Percentiles rank a stretch among this genome's conserved stretches.
phyloP scores from a whole-genome alignment of 345 rosid species.

The Cochlearia excelsa region DNA sequence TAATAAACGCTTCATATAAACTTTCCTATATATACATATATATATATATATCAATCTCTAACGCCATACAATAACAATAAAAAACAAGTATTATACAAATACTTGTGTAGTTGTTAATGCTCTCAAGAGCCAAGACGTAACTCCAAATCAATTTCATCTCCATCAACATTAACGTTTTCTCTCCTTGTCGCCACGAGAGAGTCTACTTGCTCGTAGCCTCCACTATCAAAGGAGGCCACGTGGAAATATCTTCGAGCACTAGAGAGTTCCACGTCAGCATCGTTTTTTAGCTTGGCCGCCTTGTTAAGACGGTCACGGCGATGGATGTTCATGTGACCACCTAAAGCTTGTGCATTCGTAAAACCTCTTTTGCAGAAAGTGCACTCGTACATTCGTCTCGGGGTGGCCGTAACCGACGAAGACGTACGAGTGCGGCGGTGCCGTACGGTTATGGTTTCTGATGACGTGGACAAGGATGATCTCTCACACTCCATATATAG shows the following conservation, averaged over 20 bases:
- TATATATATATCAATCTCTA: too few species aligned
- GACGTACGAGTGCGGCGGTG: constrained; percentile 10
- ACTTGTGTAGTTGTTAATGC: not conserved
- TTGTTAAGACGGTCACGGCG: constrained; percentile 74
- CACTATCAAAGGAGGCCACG: constrained; percentile 31
- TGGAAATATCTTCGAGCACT: constrained; percentile 39
- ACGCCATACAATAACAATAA: too few species aligned
- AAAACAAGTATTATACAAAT: too few species aligned
- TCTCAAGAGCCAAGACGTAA: constrained; percentile 69
- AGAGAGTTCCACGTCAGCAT: constrained; percentile 29
- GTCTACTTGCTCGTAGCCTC: constrained; percentile 30
- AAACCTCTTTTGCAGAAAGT: constrained; percentile 90
- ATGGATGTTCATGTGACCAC: constrained; percentile 96
- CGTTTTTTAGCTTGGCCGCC: constrained; percentile 38
- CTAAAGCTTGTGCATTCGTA: constrained; percentile 91
- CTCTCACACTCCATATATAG: constrained; percentile 31
- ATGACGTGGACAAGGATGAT: constrained; percentile 33
- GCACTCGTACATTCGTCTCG: constrained; percentile 55
- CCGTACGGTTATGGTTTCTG: constrained; percentile 24
- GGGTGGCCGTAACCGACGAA: constrained; percentile 35
- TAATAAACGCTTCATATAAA: too few species aligned
- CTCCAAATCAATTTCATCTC: constrained; percentile 83
- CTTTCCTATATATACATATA: too few species aligned
- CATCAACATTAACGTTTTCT: constrained; percentile 43
- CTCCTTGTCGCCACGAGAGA: constrained; percentile 28